Conservation (phyloP, 1,139 yeast genomes). For the Blastobotrys proliferans region DNA sequence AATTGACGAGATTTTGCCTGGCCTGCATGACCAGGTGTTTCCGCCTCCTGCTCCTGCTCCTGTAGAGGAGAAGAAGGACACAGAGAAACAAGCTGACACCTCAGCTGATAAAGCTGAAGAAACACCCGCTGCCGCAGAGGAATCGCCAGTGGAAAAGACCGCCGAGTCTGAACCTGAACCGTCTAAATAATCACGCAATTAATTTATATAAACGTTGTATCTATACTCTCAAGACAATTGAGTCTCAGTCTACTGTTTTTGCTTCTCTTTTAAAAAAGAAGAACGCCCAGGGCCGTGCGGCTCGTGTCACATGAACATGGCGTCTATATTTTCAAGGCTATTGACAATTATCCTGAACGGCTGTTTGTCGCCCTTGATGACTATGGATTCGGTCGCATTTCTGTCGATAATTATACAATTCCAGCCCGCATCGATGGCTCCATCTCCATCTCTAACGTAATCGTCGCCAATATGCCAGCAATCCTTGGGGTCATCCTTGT, state of each 20-base stretch:
- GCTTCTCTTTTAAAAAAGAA: no score
- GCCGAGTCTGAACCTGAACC: neutral
- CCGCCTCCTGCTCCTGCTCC: constrained; percentile 3
- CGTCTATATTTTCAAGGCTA: no score
- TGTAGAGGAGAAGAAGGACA: neutral
- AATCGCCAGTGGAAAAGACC: neutral
- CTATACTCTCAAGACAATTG: no score
- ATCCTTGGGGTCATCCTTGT: neutral
- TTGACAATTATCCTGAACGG: no score
- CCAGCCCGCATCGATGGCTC: constrained; percentile 27
- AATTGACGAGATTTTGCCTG: constrained; percentile 46
- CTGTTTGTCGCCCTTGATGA: no score
- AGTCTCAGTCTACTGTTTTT: no score
- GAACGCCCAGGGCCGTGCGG: neutral
- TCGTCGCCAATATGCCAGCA: constrained; percentile 32
- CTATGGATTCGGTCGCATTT: constrained; percentile 2
- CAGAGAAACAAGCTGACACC: neutral
- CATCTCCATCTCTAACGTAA: constrained; percentile 23
- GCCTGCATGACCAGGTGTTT: constrained; percentile 36
- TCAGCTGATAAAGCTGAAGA: constrained; percentile 2
- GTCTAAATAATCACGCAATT: no score
- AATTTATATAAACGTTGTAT: no score
- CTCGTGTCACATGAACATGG: no score
- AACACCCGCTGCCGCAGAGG: neutral
- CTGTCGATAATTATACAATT: constrained; percentile 28